Conservation (phyloP, 2,329 filamentous ascomycete genomes). For the Diplodia scrobiculata region DNA sequence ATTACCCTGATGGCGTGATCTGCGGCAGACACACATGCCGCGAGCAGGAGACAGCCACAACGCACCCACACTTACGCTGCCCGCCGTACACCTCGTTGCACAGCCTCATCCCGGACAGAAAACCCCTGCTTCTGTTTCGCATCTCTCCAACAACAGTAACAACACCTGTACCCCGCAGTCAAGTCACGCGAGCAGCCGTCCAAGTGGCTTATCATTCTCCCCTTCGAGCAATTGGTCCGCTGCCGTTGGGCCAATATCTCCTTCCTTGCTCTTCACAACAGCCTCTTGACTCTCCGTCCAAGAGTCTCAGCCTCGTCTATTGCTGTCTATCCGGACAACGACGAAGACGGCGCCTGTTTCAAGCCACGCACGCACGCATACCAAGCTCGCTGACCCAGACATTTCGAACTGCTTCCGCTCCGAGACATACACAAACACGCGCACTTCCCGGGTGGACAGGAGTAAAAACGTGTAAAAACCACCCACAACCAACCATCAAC, state of each 20-base stretch:
- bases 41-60: conserved; percentile 19
- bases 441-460: background rate
- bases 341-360: background rate
- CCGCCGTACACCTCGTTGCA: conserved; percentile 1
- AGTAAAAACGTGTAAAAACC: background rate
- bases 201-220: background rate
- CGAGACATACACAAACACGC: background rate
- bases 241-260: background rate
- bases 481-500: background rate
- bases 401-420: background rate
- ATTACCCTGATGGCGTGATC: conserved; percentile 19
- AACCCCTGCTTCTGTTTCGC: background rate
- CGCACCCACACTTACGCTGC: background rate
- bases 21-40: conserved; percentile 5
- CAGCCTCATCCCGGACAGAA: background rate
- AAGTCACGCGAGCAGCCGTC: conserved; percentile 1
- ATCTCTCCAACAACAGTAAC: background rate
- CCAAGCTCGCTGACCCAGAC: background rate
- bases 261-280: background rate
- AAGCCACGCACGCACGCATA: background rate
- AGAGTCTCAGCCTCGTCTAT: background rate
- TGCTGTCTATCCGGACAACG: background rate
- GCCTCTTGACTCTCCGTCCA: background rate
- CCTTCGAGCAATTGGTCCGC: background rate
- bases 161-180: background rate